A percentile compares a stretch with the other conserved stretches of the same genome.
These are phyloP conservation scores for Hepatocystis sp. DNA, from an alignment of 169 alveolate genomes.

Conservation along the genomic window DNA sequence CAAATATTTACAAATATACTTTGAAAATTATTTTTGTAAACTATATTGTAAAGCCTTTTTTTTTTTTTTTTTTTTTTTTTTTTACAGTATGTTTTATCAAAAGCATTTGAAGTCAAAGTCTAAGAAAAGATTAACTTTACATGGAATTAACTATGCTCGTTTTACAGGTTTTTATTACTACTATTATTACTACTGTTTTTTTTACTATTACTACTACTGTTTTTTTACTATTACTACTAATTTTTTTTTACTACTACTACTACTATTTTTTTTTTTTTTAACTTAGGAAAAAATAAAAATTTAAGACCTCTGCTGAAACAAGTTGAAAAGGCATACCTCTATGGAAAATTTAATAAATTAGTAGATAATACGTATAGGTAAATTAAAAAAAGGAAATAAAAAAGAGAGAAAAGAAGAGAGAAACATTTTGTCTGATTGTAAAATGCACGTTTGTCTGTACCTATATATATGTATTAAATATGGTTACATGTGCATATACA, in stretches of 20 bases:
- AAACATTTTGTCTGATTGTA: too few species aligned
- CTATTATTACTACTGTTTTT: slow-evolving; percentile 4
- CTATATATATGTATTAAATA: too few species aligned
- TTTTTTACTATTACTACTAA: too few species aligned
- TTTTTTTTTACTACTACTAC: neutral
- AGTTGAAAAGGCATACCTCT: slow-evolving; percentile 88
- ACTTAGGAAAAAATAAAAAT: slow-evolving; percentile 82
- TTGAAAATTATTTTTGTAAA: neutral
- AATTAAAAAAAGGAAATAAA: too few species aligned
- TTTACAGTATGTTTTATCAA: slow-evolving; percentile 65
- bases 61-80: neutral
- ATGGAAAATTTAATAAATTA: slow-evolving; percentile 85
- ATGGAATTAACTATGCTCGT: slow-evolving; percentile 84
- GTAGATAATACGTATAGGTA: slow-evolving; percentile 76
- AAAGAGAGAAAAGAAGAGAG: too few species aligned
- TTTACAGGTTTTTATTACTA: slow-evolving; percentile 39
- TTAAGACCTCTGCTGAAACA: slow-evolving; percentile 85
- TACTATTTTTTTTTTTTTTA: slow-evolving; percentile 13
- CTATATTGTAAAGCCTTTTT: neutral
- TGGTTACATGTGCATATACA: too few species aligned
- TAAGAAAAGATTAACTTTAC: slow-evolving; percentile 79
- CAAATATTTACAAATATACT: neutral
- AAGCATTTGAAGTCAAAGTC: slow-evolving; percentile 47
- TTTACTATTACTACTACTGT: neutral
- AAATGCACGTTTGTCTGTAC: too few species aligned